These are phyloP conservation scores for Polygonum aviculare DNA, from an alignment of 148 eudicot genomes.

Conservation along the genomic window DNA sequence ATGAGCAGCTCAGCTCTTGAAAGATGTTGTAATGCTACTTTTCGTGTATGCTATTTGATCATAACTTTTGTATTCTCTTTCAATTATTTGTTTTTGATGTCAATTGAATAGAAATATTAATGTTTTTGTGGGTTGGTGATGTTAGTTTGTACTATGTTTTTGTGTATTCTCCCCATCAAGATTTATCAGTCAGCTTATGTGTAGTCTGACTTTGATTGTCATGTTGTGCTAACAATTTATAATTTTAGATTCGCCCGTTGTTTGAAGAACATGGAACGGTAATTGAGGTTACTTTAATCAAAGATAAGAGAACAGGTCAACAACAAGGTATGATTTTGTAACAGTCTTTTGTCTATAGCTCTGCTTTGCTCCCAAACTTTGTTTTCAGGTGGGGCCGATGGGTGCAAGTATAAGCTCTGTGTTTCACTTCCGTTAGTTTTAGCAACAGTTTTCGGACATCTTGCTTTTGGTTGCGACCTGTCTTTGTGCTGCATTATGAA, in stretches of 20 bases:
- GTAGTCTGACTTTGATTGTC: neutral
- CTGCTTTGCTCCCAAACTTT: constrained; percentile 22
- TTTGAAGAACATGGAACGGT: constrained; percentile 89
- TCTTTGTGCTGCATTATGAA: constrained; percentile 52
- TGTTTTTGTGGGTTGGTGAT: neutral
- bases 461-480: constrained; percentile 47
- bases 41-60: neutral
- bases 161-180: neutral
- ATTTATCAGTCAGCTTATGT: neutral
- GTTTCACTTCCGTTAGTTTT: constrained; percentile 57
- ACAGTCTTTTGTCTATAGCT: constrained; percentile 16
- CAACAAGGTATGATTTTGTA: constrained; percentile 74
- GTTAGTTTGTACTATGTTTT: neutral
- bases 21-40: neutral
- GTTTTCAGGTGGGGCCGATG: constrained; percentile 85
- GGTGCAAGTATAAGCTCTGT: constrained; percentile 65
- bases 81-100: neutral
- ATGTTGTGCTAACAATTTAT: neutral
- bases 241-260: constrained; percentile 68
- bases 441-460: constrained; percentile 43
- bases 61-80: neutral
- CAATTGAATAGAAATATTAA: neutral
- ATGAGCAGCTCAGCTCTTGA: neutral
- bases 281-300: constrained; percentile 86
- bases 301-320: constrained; percentile 82